These are phyloP conservation scores for Citrullus colocynthis DNA, from an alignment of 306 rosid species.

Conservation along the genomic window DNA sequence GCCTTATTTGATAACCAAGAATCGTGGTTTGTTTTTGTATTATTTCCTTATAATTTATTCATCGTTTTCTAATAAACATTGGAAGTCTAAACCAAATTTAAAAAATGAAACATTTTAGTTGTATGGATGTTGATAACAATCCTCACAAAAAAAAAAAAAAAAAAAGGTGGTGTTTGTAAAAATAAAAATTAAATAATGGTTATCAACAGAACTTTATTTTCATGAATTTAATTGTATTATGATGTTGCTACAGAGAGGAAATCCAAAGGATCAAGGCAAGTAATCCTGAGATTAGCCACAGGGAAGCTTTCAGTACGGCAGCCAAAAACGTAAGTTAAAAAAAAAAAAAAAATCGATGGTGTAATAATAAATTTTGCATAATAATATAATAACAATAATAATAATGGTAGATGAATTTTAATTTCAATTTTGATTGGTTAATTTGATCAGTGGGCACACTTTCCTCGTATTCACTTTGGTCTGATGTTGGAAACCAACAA, in stretches of 20 bases:
- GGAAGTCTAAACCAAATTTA: too few species aligned
- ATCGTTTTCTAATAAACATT: too few species aligned
- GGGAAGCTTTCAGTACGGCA: slow-evolving; percentile 97
- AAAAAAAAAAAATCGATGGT: neutral
- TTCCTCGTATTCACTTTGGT: slow-evolving; percentile 96
- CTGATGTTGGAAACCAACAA: slow-evolving; percentile 80
- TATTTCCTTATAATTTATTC: too few species aligned
- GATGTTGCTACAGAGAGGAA: slow-evolving; percentile 57
- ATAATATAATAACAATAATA: neutral
- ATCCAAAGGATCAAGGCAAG: slow-evolving; percentile 97
- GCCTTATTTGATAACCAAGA: too few species aligned
- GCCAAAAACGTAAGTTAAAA: slow-evolving; percentile 61
- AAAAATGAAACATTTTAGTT: too few species aligned
- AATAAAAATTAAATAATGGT: too few species aligned
- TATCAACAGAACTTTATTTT: too few species aligned
- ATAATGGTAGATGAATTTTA: neutral
- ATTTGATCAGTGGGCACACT: slow-evolving; percentile 81
- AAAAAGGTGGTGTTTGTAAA: too few species aligned
- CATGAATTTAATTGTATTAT: too few species aligned
- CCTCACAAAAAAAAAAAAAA: too few species aligned
- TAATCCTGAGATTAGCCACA: slow-evolving; percentile 89
- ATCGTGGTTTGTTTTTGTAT: too few species aligned
- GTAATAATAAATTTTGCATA: neutral
- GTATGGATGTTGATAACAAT: too few species aligned
- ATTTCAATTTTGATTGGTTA: neutral